Percentiles rank a stretch among this genome's conserved stretches.
phyloP scores from a whole-genome alignment of 805 yeast species.

The Lipomyces spencermartinsiae region DNA sequence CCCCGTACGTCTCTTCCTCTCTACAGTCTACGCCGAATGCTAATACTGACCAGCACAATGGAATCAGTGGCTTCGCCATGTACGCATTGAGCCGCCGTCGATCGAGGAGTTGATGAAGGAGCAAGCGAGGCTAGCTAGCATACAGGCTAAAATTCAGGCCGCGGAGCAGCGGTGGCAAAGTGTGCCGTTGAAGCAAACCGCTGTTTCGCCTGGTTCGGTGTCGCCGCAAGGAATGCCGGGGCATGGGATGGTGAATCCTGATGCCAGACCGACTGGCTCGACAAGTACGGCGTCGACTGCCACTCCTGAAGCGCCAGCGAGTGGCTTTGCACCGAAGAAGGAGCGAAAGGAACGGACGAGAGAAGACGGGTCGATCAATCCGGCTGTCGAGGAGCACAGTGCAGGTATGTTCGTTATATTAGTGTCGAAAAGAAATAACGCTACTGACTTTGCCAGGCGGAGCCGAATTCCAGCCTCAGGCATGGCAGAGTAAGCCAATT shows the following conservation, averaged over 20 bases:
- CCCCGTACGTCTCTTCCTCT: slow-evolving; percentile 50
- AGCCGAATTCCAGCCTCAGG: slow-evolving; percentile 16
- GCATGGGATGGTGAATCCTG: slow-evolving; percentile 13
- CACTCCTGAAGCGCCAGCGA: slow-evolving; percentile 2
- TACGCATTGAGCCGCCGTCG: slow-evolving; percentile 65
- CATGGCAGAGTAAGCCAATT: slow-evolving; percentile 27
- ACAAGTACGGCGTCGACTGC: slow-evolving; percentile 7
- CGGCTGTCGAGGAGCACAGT: background rate
- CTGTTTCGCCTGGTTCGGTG: slow-evolving; percentile 23
- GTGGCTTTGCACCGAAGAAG: slow-evolving; percentile 7
- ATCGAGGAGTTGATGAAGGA: slow-evolving; percentile 67
- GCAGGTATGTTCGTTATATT: slow-evolving; percentile 9
- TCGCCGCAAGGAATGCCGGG: slow-evolving; percentile 36
- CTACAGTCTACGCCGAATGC: slow-evolving; percentile 37
- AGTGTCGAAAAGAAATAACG: background rate
- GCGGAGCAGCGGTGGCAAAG: slow-evolving; percentile 49
- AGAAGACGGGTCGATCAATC: background rate
- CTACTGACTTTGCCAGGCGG: slow-evolving; percentile 6
- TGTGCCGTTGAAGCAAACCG: slow-evolving; percentile 43
- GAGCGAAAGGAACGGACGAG: background rate
- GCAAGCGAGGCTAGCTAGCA: slow-evolving; percentile 58
- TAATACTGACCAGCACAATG: slow-evolving; percentile 58
- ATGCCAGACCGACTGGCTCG: slow-evolving; percentile 12
- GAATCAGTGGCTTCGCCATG: slow-evolving; percentile 79
- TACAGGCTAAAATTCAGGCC: slow-evolving; percentile 58